phyloP scores from a whole-genome alignment of 768 basidiomycete genomes.

The Boletus tomentosulus region DNA sequence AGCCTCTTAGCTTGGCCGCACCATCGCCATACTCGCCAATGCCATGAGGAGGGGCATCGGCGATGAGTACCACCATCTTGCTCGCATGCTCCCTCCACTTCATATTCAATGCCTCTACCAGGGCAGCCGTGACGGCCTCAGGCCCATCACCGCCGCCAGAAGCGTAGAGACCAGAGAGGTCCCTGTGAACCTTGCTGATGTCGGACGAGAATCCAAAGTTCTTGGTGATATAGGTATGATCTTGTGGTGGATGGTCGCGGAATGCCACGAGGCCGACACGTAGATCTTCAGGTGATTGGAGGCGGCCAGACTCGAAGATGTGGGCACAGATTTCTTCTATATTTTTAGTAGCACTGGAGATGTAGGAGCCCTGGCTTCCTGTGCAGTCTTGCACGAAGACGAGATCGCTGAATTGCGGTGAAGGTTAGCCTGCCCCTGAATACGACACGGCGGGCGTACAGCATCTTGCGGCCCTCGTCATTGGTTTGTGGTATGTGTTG shows the following conservation, averaged over 20 bases:
- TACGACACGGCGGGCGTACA: constrained; percentile 46
- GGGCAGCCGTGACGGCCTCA: constrained; percentile 92
- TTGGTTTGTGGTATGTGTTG: constrained; percentile 32
- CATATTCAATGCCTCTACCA: constrained; percentile 83
- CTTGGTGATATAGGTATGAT: constrained; percentile 90
- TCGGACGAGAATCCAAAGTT: constrained; percentile 95
- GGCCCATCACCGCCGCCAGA: constrained; percentile 94
- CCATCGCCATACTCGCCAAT: constrained; percentile 97
- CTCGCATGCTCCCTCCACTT: constrained; percentile 86
- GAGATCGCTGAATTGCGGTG: constrained; percentile 58
- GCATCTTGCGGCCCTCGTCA: constrained; percentile 59
- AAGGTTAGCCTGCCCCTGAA: constrained; percentile 17
- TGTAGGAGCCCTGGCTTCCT: constrained; percentile 86
- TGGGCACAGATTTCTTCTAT: constrained; percentile 93
- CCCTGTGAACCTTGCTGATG: constrained; percentile 79
- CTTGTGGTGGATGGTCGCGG: constrained; percentile 96
- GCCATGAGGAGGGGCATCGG: constrained; percentile 96
- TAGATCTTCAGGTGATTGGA: constrained; percentile 83
- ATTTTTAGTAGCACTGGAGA: constrained; percentile 92
- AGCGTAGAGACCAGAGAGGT: constrained; percentile 81
- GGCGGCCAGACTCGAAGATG: constrained; percentile 90
- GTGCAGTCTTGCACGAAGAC: constrained; percentile 97
- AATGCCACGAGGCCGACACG: constrained; percentile 92
- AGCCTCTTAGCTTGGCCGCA: constrained; percentile 31
- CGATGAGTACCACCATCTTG: constrained; percentile 96